phyloP scores from a whole-genome alignment of 2,329 filamentous ascomycete species.

The Hypomyces rosellus region DNA sequence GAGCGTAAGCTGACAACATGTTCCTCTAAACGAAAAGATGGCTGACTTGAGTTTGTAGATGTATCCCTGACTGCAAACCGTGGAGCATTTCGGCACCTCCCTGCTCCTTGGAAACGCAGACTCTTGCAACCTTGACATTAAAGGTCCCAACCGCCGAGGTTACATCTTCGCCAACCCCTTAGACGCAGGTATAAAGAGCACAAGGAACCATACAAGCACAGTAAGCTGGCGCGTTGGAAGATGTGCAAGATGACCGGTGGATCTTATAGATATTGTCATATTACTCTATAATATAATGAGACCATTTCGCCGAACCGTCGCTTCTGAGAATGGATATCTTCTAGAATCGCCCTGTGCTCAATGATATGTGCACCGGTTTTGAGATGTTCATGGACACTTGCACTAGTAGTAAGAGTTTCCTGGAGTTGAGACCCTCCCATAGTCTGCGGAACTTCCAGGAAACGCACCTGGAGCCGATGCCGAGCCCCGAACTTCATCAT shows the following conservation, averaged over 20 bases:
- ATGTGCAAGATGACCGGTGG: too few relatives aligned
- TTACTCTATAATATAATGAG: too few relatives aligned
- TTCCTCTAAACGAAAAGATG: neutral
- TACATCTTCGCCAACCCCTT: neutral
- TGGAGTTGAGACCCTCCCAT: constrained; percentile 23
- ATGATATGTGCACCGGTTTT: too few relatives aligned
- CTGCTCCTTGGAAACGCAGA: constrained; percentile 10
- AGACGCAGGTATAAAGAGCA: too few relatives aligned
- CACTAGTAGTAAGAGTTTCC: constrained; percentile 33
- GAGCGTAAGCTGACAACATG: constrained; percentile 15
- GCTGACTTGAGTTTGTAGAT: constrained; percentile 9
- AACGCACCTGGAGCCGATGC: constrained; percentile 40
- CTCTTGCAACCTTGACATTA: neutral
- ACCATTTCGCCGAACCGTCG: too few relatives aligned
- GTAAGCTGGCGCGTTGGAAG: too few relatives aligned
- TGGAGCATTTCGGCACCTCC: constrained; percentile 12
- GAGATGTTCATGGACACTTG: too few relatives aligned
- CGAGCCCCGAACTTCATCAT: constrained; percentile 28
- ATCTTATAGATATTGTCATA: too few relatives aligned
- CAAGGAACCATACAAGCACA: too few relatives aligned
- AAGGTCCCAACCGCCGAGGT: neutral
- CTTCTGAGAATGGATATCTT: neutral
- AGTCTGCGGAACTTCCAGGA: constrained; percentile 39
- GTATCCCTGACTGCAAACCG: constrained; percentile 19
- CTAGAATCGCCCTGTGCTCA: too few relatives aligned